These are phyloP conservation scores for Pichia phayaonensis DNA, from an alignment of 805 yeast species.

Conservation along the genomic window DNA sequence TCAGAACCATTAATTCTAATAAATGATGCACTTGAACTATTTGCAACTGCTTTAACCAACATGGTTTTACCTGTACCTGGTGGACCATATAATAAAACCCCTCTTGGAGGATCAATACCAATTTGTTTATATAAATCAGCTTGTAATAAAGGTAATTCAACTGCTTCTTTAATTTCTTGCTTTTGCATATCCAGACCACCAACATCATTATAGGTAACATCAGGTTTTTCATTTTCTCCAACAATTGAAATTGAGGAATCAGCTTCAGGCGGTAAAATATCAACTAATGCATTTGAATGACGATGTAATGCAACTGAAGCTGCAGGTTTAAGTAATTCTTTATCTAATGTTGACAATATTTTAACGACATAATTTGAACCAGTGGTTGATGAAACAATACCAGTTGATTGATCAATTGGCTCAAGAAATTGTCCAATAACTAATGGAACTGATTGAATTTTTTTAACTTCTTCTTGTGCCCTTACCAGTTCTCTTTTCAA, in stretches of 20 bases:
- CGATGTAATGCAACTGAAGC: constrained; percentile 97
- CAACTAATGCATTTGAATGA: constrained; percentile 96
- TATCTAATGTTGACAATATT: constrained; percentile 86
- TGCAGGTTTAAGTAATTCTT: constrained; percentile 90
- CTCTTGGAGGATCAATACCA: constrained; percentile 98
- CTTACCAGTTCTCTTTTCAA: constrained; percentile 87
- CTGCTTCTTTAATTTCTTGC: constrained; percentile 98
- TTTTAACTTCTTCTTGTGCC: constrained; percentile 97
- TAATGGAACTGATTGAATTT: constrained; percentile 94
- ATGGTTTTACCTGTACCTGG: constrained; percentile 99
- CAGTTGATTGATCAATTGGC: constrained; percentile 94
- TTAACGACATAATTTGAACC: constrained; percentile 97
- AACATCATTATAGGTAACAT: constrained; percentile 91
- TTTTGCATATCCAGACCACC: constrained; percentile 99
- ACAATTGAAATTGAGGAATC: constrained; percentile 93
- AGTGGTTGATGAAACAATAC: constrained; percentile 94
- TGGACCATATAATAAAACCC: constrained; percentile 96
- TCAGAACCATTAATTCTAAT: constrained; percentile 97
- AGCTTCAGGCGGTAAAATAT: constrained; percentile 97
- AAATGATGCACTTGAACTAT: constrained; percentile 89
- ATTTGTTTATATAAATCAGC: constrained; percentile 94
- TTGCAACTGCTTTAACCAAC: constrained; percentile 98
- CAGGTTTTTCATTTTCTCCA: constrained; percentile 89
- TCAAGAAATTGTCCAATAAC: constrained; percentile 98
- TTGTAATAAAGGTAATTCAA: constrained; percentile 91